Conservation (phyloP, 768 basidiomycete genomes). For the Termitomyces sp. region DNA sequence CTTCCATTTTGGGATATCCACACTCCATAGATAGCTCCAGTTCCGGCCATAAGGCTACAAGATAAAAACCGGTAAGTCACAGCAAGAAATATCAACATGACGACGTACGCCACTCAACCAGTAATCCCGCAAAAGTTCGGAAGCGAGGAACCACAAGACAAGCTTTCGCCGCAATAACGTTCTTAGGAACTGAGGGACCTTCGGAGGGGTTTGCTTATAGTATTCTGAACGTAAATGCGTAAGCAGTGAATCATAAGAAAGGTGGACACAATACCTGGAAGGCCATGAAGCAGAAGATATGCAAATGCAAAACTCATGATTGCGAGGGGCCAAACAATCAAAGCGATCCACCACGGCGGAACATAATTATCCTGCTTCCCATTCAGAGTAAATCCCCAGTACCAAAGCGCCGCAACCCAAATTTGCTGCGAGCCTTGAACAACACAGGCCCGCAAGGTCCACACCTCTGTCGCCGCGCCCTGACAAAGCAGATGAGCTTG, state of each 20-base stretch:
- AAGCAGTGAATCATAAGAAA: neutral
- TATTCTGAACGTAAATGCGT: conserved; percentile 52
- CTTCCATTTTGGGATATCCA: conserved; percentile 78
- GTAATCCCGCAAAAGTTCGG: conserved; percentile 89
- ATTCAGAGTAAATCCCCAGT: conserved; percentile 87
- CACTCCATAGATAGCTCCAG: conserved; percentile 92
- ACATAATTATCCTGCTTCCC: conserved; percentile 44
- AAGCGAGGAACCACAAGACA: conserved; percentile 93
- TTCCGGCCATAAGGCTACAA: conserved; percentile 85
- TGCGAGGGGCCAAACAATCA: conserved; percentile 80
- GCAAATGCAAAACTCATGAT: conserved; percentile 73
- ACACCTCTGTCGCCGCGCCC: conserved; percentile 94
- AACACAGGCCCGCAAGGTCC: conserved; percentile 87
- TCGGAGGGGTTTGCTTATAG: conserved; percentile 89
- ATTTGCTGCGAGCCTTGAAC: conserved; percentile 96
- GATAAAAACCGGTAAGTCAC: conserved; percentile 12
- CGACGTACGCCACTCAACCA: conserved; percentile 80
- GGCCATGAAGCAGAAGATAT: conserved; percentile 80
- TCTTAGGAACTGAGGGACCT: conserved; percentile 88
- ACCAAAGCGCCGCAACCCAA: conserved; percentile 95
- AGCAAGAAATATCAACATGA: neutral
- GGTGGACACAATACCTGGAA: conserved; percentile 60
- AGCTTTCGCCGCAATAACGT: conserved; percentile 89
- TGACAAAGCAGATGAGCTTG: conserved; percentile 24
- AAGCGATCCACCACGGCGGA: conserved; percentile 83